Base-by-base conservation (phyloP, 495 filamentous ascomycete species). In the Penicillium taxi region DNA sequence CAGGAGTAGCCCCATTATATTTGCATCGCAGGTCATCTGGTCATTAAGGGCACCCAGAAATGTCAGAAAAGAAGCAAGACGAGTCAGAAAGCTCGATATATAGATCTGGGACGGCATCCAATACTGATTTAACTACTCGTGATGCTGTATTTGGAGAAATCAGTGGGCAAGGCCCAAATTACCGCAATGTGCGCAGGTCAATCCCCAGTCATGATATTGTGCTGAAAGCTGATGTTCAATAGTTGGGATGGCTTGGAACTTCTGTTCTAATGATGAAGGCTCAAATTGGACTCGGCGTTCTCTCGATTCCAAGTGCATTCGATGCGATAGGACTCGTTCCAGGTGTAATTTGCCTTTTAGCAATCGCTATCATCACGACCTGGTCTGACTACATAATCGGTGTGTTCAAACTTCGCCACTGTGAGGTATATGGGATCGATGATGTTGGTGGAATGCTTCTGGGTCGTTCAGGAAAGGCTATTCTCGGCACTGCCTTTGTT, bases 361-460 rank as follows among this genome's bases (percentile, higher is more conserved):
- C 52, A 13, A 42, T 84, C 17, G 82, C 81, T 3, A 41, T 74
- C 7, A 56, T 84, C 12, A 78, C 82, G 19, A 80, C 79, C 24
- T 89, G 86, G 65, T 82, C 80, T 11, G 78, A 78, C 53, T 84
- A 80, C 39, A 69, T 85, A 31, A 66, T 88, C 36, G 82, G 78
- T 24, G 74, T 81, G 47, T 78, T 89, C 45, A 85, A 84, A 54
- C 28, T 80, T 9, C 65, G 66, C 36, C 78, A 78, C 55, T 82
- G 80, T 3, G 57, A 77, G 14, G 72, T 87, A 7, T 64, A 77
- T 38, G 69, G 75, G 45, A 81, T 86, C 35, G 77, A 79, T 25
- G 82, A 89, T 53, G 81, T 72, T 4, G 78, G 78, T 5, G 58
- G 64, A 9, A 47, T 88, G 32, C 71, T 86, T 41, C 73, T 77